These are phyloP conservation scores for Apiotrichum gracile DNA, from an alignment of 1,284 basidiomycete species.

Conservation along the genomic window DNA sequence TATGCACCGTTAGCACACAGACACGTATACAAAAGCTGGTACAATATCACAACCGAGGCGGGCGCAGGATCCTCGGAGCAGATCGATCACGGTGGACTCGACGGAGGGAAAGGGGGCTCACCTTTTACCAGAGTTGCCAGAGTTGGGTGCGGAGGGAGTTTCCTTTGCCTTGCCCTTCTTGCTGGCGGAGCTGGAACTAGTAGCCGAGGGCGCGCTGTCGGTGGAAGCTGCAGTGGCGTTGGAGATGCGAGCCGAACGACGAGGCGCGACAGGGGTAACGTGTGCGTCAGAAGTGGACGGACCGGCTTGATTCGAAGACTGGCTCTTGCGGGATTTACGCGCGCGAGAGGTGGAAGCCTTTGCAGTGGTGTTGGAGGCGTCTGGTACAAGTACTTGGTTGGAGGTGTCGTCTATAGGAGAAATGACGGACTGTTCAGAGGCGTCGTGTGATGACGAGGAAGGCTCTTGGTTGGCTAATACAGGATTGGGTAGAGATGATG, in stretches of 20 bases:
- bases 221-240: constrained; percentile 13
- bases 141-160: background rate
- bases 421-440: background rate
- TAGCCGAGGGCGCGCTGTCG: constrained; percentile 3
- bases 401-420: background rate
- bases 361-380: background rate
- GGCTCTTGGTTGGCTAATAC: background rate
- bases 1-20: background rate
- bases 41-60: too few species aligned
- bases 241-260: constrained; percentile 35
- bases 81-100: background rate
- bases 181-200: constrained; percentile 6
- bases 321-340: background rate
- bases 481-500: constrained; percentile 12
- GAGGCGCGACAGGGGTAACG: constrained; percentile 8
- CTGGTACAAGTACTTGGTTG: constrained; percentile 5
- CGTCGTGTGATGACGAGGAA: background rate
- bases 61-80: background rate
- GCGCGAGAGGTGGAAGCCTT: background rate
- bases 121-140: constrained; percentile 14
- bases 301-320: background rate
- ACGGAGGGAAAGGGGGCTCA: constrained; percentile 9
- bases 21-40: background rate
- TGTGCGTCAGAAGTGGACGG: background rate
- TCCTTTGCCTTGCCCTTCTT: constrained; percentile 29